Conservation (phyloP, 768 basidiomycete species). For the Rhizopogon roseolus region DNA sequence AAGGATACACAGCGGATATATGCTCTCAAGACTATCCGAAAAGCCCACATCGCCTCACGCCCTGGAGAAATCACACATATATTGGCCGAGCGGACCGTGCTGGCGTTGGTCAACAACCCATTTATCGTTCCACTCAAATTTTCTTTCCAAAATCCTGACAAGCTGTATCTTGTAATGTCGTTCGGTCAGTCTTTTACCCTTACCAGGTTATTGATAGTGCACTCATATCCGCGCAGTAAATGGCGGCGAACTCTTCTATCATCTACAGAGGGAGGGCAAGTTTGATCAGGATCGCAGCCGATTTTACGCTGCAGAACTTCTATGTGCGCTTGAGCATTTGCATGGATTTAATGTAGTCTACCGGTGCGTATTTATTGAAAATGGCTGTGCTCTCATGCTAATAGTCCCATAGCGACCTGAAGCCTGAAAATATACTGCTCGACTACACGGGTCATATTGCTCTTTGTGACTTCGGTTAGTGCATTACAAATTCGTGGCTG, state of each 20-base stretch:
- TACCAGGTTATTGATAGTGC: background rate
- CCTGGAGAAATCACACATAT: slow-evolving; percentile 98
- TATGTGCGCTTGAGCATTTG: slow-evolving; percentile 92
- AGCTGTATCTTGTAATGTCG: slow-evolving; percentile 95
- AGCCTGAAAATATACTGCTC: slow-evolving; percentile 96
- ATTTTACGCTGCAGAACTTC: slow-evolving; percentile 96
- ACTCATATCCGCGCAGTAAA: slow-evolving; percentile 54
- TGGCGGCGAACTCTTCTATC: slow-evolving; percentile 97
- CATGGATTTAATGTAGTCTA: slow-evolving; percentile 99
- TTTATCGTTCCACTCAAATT: slow-evolving; percentile 99
- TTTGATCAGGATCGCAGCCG: slow-evolving; percentile 92
- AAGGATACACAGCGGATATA: slow-evolving; percentile 98
- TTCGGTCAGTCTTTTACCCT: slow-evolving; percentile 54
- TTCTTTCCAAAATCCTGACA: slow-evolving; percentile 97
- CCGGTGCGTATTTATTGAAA: slow-evolving; percentile 47
- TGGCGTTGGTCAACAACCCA: slow-evolving; percentile 96
- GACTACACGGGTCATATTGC: slow-evolving; percentile 99
- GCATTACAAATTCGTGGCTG: background rate
- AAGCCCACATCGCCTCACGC: slow-evolving; percentile 94
- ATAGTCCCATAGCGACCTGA: slow-evolving; percentile 66
- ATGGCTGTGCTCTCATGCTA: background rate
- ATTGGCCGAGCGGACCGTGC: slow-evolving; percentile 92
- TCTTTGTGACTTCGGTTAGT: slow-evolving; percentile 87
- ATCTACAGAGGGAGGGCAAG: slow-evolving; percentile 92
- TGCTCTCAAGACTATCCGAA: slow-evolving; percentile 96